Percentiles rank a stretch among this genome's conserved stretches.
phyloP scores from a whole-genome alignment of 2,329 filamentous ascomycete genomes.

The Calonectria leucothoes region DNA sequence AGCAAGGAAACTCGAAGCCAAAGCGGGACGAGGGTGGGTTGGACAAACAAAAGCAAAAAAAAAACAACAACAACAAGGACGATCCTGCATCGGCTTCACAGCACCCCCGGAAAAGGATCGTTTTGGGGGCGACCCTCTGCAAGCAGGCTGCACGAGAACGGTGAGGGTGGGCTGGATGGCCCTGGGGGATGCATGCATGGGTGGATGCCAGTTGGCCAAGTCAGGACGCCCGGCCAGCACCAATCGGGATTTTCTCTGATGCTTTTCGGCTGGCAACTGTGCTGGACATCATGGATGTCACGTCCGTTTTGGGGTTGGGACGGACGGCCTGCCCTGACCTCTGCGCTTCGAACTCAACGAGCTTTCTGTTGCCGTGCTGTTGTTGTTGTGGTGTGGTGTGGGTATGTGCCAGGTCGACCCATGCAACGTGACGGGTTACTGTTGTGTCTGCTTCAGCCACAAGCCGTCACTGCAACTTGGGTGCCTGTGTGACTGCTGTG shows the following conservation, averaged over 20 bases:
- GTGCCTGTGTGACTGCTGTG: conserved; percentile 1
- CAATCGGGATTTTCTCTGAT: conserved; percentile 36
- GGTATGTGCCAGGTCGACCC: conserved; percentile 17
- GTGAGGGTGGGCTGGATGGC: conserved; percentile 31
- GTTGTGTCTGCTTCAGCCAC: conserved; percentile 13
- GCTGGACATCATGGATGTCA: conserved; percentile 20
- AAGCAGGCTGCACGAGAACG: conserved; percentile 37
- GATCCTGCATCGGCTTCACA: conserved; percentile 19
- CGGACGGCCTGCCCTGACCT: conserved; percentile 14
- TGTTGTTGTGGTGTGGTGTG: conserved; percentile 17
- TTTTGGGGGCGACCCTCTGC: conserved; percentile 31
- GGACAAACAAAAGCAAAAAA: neutral
- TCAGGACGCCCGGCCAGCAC: conserved; percentile 23
- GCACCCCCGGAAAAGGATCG: conserved; percentile 17
- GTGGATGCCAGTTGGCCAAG: conserved; percentile 20
- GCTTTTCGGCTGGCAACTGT: conserved; percentile 9
- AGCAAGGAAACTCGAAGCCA: neutral
- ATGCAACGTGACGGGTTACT: conserved; percentile 13
- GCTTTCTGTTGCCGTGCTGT: neutral
- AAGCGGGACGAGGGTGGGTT: conserved; percentile 2
- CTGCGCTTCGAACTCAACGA: conserved; percentile 7
- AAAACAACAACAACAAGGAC: conserved; percentile 20
- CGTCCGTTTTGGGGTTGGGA: conserved; percentile 18
- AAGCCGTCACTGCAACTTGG: conserved; percentile 16
- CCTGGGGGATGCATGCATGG: conserved; percentile 13